Evolutionary conservation across 306 rosid genomes (phyloP), one percentile per base, ranked within the genome.

Genomic region (Echinosophora koreensis): DNA sequence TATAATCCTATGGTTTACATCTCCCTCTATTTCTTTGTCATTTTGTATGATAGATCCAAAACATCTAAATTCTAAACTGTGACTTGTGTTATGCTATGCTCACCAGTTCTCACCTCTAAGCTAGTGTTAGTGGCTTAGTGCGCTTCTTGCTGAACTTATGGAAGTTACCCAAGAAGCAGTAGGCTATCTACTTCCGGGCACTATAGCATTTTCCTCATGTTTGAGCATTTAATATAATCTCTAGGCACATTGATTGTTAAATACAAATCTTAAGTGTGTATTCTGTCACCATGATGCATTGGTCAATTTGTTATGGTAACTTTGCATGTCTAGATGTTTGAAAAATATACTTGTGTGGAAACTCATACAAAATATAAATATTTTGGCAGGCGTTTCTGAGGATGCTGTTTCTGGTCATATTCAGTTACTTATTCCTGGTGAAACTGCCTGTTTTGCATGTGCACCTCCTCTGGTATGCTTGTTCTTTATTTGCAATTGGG

Each of bases 391-490:
- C 81, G 98, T 95, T 49, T 95, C 99, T 15, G 99, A 92, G 90
- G 98, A 95, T 78, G 98, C 97, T 38, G 99, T 95, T 80, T 95
- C 99, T 52, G 97, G 99, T 77, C 98, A 92, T 82, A 95, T 95
- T 86, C 99, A 95, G 86, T 73, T 95, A 83, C 83, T 95, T 64
- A 84, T 95, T 60, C 99, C 98, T 37, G 98, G 99, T 63, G 99
- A 95, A 87, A 92, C 91, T 76, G 99, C 97, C 56, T 95, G 99
- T 88, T 95, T 95, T 88, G 99, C 99, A 61, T 92, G 99, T 77
- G 97, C 99, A 66, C 97, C 99, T 74, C 98, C 98, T 84, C 80
- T 95, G 92, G 99, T 95, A 86, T 54, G 90, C 28, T 59, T 51
- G 41, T 46, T 46, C 15, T 68, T 82, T 52, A n/a, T 66, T 37